Evolutionary conservation across 2,329 filamentous ascomycete genomes (phyloP), one percentile per base, ranked within the genome.

Genomic region (Dactylella cylindrospora): DNA sequence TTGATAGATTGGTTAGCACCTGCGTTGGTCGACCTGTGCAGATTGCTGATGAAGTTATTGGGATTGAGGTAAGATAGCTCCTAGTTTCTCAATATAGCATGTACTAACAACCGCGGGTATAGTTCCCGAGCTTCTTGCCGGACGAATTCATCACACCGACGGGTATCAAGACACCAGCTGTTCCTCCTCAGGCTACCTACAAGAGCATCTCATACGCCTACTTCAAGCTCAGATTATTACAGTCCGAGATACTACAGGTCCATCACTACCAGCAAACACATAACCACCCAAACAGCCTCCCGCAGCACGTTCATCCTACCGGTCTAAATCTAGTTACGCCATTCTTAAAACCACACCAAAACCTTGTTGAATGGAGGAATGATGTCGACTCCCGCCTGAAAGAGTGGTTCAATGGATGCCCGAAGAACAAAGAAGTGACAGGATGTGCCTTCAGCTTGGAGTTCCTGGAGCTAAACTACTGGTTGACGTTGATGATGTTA

Each of bases 401-500:
- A 66, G 84, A 91, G 67, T 97, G 91, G 93, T 93, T 91, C 72
- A 83, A 84, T 22, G 84, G 83, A 3, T 86, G 90, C 1, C 93
- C 91, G 0, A 84, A 81, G 0, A 57, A 39, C 1, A 84, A 85
- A 65, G 74, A 81, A 17, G 83, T 93, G 55, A 95, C 88, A 0
- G 90, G 90, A 1, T 93, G 97, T 2, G 83, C 83, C 3, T 97
- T 97, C 71, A 90, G 87, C 0, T 84, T 88, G 1, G 86, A 95
- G 52, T 95, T 97, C 69, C 75, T 96, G 3, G 89, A 96, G 69
- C 79, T 97, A 62, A 97, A 97, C 72, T 97, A 97, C 73, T 97
- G 91, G 90, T 91, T 96, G 72, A 89, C 90, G 2, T 84, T 97
- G 62, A 94, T 96, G 67, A 90, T 96, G 85, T 80, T 97, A 15